Evolutionary conservation across 192 early-diverging fungal species (phyloP).

Genomic region (Coemansia sp.): DNA sequence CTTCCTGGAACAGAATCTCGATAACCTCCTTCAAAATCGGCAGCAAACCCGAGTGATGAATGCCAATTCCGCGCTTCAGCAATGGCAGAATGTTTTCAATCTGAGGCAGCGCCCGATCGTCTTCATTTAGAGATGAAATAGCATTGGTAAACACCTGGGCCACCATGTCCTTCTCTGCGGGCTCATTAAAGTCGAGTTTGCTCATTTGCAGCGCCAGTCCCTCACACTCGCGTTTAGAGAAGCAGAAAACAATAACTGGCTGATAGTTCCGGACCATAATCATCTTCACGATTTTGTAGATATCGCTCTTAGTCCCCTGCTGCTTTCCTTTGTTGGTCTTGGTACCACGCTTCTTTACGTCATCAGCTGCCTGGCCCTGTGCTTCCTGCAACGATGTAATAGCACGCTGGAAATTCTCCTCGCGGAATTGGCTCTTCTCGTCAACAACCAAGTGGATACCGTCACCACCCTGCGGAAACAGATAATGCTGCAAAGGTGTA

Average conservation of each 20-base stretch:
- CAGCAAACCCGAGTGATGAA: conserved; percentile 94
- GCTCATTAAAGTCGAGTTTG: conserved; percentile 88
- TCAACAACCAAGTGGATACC: conserved; percentile 96
- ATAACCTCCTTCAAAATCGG: conserved; percentile 97
- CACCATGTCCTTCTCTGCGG: conserved; percentile 81
- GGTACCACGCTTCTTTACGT: conserved; percentile 54
- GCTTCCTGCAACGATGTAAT: conserved; percentile 68
- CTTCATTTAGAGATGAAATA: conserved; percentile 78
- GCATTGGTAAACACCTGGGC: conserved; percentile 82
- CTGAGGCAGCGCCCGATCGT: conserved; percentile 87
- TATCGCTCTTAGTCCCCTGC: conserved; percentile 65
- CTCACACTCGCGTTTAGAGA: conserved; percentile 93
- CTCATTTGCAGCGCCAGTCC: conserved; percentile 84
- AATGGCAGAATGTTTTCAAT: conserved; percentile 91
- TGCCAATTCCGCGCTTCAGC: conserved; percentile 88
- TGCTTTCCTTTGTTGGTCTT: conserved; percentile 60
- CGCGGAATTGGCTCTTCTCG: conserved; percentile 90
- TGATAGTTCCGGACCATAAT: conserved; percentile 93
- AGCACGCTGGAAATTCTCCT: conserved; percentile 94
- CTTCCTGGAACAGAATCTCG: conserved; percentile 96
- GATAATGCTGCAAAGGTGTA: conserved; percentile 94
- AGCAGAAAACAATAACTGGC: conserved; percentile 98
- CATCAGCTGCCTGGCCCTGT: conserved; percentile 60
- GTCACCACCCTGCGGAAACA: conserved; percentile 87
- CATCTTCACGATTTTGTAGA: conserved; percentile 94